Percentiles rank a stretch among this genome's conserved stretches.
Conservation (phyloP, 2,329 filamentous ascomycete species). For the Akanthomyces lecanii region DNA sequence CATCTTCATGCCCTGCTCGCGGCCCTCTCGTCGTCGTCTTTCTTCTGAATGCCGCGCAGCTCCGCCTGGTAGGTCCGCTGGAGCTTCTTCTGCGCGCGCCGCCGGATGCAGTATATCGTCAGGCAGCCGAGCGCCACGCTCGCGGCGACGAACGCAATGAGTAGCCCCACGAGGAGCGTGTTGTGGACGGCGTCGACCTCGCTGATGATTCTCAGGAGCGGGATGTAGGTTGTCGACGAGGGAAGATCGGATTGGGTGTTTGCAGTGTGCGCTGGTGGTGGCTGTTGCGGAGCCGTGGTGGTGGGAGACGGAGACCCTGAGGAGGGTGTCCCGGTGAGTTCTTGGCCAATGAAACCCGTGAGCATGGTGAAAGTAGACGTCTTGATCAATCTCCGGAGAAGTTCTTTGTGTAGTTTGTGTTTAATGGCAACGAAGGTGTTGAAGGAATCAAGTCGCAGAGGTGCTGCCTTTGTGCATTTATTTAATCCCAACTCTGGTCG, state of each 20-base stretch:
- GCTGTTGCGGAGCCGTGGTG: not conserved
- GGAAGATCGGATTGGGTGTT: not conserved
- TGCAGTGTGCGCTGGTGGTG: not conserved
- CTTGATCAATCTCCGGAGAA: not conserved
- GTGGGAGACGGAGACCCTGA: not conserved
- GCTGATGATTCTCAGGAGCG: not conserved
- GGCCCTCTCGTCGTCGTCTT: not conserved
- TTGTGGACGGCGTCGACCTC: constrained; percentile 8
- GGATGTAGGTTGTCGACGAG: not conserved
- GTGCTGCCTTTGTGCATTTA: not conserved
- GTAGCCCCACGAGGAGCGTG: constrained; percentile 8
- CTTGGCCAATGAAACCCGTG: constrained; percentile 9
- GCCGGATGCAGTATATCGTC: constrained; percentile 2
- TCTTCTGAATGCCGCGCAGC: not conserved
- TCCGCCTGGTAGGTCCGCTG: not conserved
- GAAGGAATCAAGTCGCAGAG: not conserved
- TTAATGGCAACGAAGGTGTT: not conserved
- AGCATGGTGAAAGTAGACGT: not conserved
- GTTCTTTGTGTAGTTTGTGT: too few relatives aligned
- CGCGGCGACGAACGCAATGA: not conserved
- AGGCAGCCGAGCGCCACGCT: constrained; percentile 10
- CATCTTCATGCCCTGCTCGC: not conserved
- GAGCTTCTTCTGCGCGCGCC: not conserved
- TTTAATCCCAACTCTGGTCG: not conserved
- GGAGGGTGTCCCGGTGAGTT: not conserved